Evolutionary conservation across 139 green algal species (phyloP).

Genomic region (Haematococcus lacustris): DNA sequence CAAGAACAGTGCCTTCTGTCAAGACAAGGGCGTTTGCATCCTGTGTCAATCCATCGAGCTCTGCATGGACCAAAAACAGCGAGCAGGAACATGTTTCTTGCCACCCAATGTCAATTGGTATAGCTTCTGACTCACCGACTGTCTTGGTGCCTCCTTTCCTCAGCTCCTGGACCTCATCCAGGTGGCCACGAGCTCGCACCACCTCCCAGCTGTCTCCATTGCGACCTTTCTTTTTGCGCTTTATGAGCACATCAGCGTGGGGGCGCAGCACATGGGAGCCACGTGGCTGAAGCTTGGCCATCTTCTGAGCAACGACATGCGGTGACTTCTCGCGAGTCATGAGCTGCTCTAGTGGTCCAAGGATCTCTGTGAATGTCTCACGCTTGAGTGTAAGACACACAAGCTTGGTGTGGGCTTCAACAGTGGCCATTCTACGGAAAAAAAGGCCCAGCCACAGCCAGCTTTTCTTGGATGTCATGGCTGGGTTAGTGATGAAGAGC

Average conservation of each 20-base stretch:
- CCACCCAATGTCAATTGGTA: neutral
- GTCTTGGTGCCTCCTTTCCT: conserved; percentile 51
- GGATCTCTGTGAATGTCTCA: conserved; percentile 75
- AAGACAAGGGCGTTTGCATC: conserved; percentile 53
- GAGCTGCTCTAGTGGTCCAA: conserved; percentile 77
- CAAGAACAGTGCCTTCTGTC: conserved; percentile 75
- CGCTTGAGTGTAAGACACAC: conserved; percentile 70
- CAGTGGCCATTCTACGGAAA: conserved; percentile 49
- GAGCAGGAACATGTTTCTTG: neutral
- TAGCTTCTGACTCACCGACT: conserved; percentile 5
- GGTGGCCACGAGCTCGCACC: conserved; percentile 68
- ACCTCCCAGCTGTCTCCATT: conserved; percentile 68
- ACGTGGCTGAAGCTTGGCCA: conserved; percentile 66
- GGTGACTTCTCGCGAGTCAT: conserved; percentile 80
- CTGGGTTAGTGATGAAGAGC: too few species aligned
- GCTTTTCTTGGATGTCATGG: too few species aligned
- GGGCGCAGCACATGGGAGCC: conserved; percentile 34
- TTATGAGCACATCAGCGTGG: conserved; percentile 72
- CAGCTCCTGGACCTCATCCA: conserved; percentile 85
- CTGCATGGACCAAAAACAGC: too few species aligned
- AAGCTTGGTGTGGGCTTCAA: conserved; percentile 71
- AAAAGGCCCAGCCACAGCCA: too few species aligned
- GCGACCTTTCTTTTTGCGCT: conserved; percentile 48
- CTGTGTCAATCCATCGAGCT: conserved; percentile 30
- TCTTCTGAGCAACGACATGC: conserved; percentile 67